Percentiles rank a stretch among this genome's conserved stretches.
These are phyloP conservation scores for Davidsoniella neocaledoniae DNA, from an alignment of 2,329 filamentous ascomycete species.

Conservation along the genomic window DNA sequence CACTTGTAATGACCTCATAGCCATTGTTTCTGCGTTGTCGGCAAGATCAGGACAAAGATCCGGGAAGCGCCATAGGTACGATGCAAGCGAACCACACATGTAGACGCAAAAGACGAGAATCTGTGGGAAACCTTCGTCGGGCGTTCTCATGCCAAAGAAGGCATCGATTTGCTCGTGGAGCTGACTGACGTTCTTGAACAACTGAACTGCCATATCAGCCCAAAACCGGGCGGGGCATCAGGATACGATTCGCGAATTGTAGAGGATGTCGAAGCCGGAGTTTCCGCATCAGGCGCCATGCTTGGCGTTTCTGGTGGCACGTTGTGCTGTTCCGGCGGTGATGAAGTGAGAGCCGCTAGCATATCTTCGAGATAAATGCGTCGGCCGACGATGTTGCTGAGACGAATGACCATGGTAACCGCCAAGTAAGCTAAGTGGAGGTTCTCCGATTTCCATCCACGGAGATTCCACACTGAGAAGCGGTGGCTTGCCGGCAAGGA, in stretches of 20 bases:
- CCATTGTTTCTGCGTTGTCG: conserved; percentile 16
- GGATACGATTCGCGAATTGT: conserved; percentile 6
- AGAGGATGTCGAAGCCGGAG: conserved; percentile 1
- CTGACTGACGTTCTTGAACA: conserved; percentile 21
- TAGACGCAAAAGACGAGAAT: conserved; percentile 26
- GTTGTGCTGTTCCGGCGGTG: conserved; percentile 1
- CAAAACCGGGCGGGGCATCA: conserved; percentile 17
- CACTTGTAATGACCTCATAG: conserved; percentile 16
- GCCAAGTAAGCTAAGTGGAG: conserved; percentile 22
- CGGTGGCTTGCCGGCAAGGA: conserved; percentile 19
- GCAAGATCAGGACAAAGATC: conserved; percentile 17
- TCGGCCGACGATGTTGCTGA: conserved; percentile 22
- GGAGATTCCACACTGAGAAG: conserved; percentile 23
- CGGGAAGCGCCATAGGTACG: conserved; percentile 19
- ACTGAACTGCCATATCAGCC: conserved; percentile 17
- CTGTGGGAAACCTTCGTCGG: conserved; percentile 20
- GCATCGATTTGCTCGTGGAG: conserved; percentile 23
- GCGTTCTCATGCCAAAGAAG: conserved; percentile 17
- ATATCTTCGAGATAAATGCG: conserved; percentile 21
- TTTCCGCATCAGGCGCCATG: conserved; percentile 6
- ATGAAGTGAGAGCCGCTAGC: conserved; percentile 12
- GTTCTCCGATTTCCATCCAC: conserved; percentile 20
- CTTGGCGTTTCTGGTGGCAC: conserved; percentile 9
- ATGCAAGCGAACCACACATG: conserved; percentile 23
- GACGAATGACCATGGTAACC: conserved; percentile 20